Evolutionary conservation across 306 rosid species (phyloP).

Genomic region (Delonix regia): DNA sequence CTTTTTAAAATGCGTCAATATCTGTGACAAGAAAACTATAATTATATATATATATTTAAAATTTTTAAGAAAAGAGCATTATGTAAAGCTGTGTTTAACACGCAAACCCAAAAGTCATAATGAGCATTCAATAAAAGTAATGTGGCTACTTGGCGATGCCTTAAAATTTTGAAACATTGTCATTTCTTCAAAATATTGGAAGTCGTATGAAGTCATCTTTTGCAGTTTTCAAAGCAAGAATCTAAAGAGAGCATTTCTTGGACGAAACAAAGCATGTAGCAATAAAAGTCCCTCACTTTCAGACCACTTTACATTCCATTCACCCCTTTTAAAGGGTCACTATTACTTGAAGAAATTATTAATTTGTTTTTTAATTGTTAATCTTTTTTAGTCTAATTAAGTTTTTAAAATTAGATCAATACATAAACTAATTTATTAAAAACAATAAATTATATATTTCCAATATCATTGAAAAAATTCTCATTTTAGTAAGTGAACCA

Average conservation of each 20-base stretch:
- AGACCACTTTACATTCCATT: not conserved
- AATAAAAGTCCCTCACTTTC: not conserved
- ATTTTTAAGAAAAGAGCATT: not conserved
- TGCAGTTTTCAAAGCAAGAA: not conserved
- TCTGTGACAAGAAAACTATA: too few relatives aligned
- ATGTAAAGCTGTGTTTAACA: not conserved
- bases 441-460: too few relatives aligned
- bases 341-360: too few relatives aligned
- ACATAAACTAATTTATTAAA: too few relatives aligned
- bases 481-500: too few relatives aligned
- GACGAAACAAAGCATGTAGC: not conserved
- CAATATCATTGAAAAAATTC: too few relatives aligned
- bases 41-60: too few relatives aligned
- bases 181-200: slow-evolving; percentile 4
- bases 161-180: slow-evolving; percentile 8
- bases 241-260: not conserved
- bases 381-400: too few relatives aligned
- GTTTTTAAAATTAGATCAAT: too few relatives aligned
- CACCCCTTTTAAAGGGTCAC: not conserved
- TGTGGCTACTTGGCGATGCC: slow-evolving; percentile 20
- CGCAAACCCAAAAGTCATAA: slow-evolving; percentile 4
- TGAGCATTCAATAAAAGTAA: not conserved
- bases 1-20: too few relatives aligned
- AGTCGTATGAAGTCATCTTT: slow-evolving; percentile 1
- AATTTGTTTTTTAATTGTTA: too few relatives aligned